Evolutionary conservation across 257 asterid species (phyloP), one percentile per base, ranked within the genome.

Genomic region (Scutellaria minor): DNA sequence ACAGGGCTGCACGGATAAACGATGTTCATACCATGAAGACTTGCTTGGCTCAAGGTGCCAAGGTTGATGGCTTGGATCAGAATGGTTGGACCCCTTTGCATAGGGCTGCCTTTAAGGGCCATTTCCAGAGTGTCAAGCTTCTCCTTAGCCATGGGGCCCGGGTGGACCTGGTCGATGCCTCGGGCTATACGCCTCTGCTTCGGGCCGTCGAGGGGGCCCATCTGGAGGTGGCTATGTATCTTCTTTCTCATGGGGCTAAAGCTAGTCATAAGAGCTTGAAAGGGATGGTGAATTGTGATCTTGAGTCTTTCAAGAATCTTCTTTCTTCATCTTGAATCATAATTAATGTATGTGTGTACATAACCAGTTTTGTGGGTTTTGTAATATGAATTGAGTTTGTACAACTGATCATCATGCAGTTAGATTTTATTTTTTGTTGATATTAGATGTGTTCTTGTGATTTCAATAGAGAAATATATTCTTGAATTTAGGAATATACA

Each of bases 51-150:
- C 81, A 80, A 31, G 96, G 96, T 41, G 90, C 90, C 2, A 75
- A 82, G 31, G 88, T 84, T 39, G 81, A 88, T 8, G 89, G 87
- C 1, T 68, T 57, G 42, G 98, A 92, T 75, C 96, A 89, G 56
- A 89, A 90, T 40, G 98, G 96, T 1, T 92, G 96, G 98, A 85
- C 84, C 0, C 85, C 96, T 11, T 63, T 92, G 80, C 96, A 92
- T n/a, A 80, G 92, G 45, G 94, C 96, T 0, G 85, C 88, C 0
- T 90, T 84, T 51, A 92, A 88, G 74, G 98, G 96, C 52, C 63
- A 79, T 58, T 11, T 86, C 56, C 96, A 92, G 75, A 78, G 88
- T 67, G 90, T 84, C 10, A 82, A 79, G 81, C 65, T 82, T 18
- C 64, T 92, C 71, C 50, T 90, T 35, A 70, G 82, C 66, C 82